Base-by-base conservation (phyloP, 2,329 filamentous ascomycete genomes). In the Cytospora chrysosperma region DNA sequence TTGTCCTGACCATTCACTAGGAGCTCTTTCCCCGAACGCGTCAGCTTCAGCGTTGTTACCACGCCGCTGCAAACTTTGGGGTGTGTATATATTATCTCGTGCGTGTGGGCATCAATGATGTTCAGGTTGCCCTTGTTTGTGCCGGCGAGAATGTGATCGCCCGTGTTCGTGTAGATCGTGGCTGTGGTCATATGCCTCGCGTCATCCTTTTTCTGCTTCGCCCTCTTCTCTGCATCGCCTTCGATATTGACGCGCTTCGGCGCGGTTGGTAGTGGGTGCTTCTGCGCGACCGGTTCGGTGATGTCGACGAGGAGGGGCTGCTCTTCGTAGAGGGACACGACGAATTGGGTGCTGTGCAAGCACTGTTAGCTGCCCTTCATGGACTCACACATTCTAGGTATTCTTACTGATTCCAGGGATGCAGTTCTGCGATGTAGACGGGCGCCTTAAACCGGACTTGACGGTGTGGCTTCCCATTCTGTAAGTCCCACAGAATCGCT, bases 111-210 rank as follows among this genome's bases (percentile, higher is more conserved):
- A 70, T 96, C 91, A 72, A 99, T 95, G 66, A 99, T 91, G 76
- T 99, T 99, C 65, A 99, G 83, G 83, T 92, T 96, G 62, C 95
- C 95, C 76, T 97, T 98, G 70, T 89, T 97, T 5, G 95, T 99
- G 47, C 93, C 96, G 0, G 93, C 88, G 37, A 99, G 85, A 66
- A 99, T 92, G 75, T 98, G 92, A 53, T 93, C 88, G 56, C 95
- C 95, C 0, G 88, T 85, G 0, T 88, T 85, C 0, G 92, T 94
- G 80, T 96, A 99, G 37, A 97, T 88, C 1, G 93, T 92, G 27
- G 93, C 93, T 5, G 94, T 98, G 0, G 95, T 98, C 74, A 93
- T 92, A 75, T 97, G 92, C 73, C 96, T 97, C 15, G 92, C 92
- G 72, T 98, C 94, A 72, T 96, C 92, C 55, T 92, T 93, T 1